Evolutionary conservation across 176 grass and related monocot species (phyloP).

Genomic region (Triticum turgidum): DNA sequence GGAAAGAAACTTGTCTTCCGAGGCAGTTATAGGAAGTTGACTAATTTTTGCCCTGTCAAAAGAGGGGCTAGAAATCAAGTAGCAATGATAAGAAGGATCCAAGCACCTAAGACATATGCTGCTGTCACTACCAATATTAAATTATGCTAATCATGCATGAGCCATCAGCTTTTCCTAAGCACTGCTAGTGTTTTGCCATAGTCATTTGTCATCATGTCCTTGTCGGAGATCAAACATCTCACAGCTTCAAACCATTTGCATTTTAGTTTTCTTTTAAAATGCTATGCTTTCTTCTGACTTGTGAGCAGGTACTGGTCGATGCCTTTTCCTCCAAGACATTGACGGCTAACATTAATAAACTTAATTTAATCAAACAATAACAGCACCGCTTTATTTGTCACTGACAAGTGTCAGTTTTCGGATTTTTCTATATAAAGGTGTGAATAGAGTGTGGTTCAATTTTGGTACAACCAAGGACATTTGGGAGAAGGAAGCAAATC

Average conservation of each 20-base stretch:
- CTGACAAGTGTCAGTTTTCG: conserved; percentile 35
- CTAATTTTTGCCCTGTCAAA: conserved; percentile 45
- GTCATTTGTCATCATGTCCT: conserved; percentile 50
- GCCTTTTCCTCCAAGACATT: conserved; percentile 78
- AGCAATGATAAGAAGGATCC: conserved; percentile 50
- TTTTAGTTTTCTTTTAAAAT: conserved; percentile 42
- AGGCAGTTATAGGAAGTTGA: conserved; percentile 68
- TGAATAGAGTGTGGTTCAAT: conserved; percentile 46
- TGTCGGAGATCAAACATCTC: conserved; percentile 47
- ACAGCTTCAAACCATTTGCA: conserved; percentile 40
- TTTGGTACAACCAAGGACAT: conserved; percentile 34
- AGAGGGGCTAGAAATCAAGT: conserved; percentile 41
- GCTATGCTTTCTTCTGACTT: conserved; percentile 57
- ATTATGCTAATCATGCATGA: conserved; percentile 45
- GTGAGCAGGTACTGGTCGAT: conserved; percentile 65
- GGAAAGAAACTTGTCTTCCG: conserved; percentile 57
- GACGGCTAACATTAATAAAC: conserved; percentile 49
- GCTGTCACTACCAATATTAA: conserved; percentile 43
- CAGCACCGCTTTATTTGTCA: conserved; percentile 34
- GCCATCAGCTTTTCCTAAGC: conserved; percentile 42
- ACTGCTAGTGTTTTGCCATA: conserved; percentile 36
- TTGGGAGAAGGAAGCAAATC: conserved; percentile 43
- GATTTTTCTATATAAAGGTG: conserved; percentile 36
- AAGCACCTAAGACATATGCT: conserved; percentile 44
- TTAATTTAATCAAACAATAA: conserved; percentile 39